Conservation (phyloP, 345 rosid genomes). For the Sonneratia alba region DNA sequence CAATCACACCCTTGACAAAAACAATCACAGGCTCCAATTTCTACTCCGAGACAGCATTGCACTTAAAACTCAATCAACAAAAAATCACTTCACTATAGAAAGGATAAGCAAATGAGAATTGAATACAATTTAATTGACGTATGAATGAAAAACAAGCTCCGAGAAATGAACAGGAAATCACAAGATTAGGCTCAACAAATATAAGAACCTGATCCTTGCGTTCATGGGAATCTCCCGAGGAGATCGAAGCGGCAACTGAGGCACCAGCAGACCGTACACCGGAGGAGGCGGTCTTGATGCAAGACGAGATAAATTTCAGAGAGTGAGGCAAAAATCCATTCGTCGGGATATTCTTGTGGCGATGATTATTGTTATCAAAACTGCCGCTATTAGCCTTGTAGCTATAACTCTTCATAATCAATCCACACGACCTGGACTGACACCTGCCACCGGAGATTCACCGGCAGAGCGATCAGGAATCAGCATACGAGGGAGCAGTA, state of each 20-base stretch:
- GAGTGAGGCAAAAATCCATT: conserved; percentile 69
- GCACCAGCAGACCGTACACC: conserved; percentile 87
- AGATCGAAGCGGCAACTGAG: conserved; percentile 74
- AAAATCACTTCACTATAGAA: background rate
- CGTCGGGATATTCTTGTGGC: conserved; percentile 7
- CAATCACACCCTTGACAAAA: too few species aligned
- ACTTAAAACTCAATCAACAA: background rate
- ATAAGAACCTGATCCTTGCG: conserved; percentile 65
- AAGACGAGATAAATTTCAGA: conserved; percentile 75
- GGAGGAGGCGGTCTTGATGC: conserved; percentile 80
- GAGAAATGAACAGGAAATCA: background rate
- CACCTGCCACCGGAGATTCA: conserved; percentile 47
- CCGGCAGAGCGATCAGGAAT: conserved; percentile 44
- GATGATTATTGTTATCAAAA: conserved; percentile 8
- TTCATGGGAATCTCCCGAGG: conserved; percentile 48
- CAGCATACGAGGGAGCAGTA: conserved; percentile 26
- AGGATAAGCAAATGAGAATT: background rate
- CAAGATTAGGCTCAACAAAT: background rate
- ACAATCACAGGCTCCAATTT: background rate
- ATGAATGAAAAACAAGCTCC: background rate
- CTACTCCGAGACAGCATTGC: background rate
- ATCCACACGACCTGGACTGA: conserved; percentile 4
- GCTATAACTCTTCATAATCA: conserved; percentile 15
- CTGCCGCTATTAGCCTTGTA: conserved; percentile 20
- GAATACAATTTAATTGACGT: background rate